Percentiles rank a stretch among this genome's conserved stretches.
These are phyloP conservation scores for Chenopodium formosanum DNA, from an alignment of 148 eudicot genomes.

Conservation along the genomic window DNA sequence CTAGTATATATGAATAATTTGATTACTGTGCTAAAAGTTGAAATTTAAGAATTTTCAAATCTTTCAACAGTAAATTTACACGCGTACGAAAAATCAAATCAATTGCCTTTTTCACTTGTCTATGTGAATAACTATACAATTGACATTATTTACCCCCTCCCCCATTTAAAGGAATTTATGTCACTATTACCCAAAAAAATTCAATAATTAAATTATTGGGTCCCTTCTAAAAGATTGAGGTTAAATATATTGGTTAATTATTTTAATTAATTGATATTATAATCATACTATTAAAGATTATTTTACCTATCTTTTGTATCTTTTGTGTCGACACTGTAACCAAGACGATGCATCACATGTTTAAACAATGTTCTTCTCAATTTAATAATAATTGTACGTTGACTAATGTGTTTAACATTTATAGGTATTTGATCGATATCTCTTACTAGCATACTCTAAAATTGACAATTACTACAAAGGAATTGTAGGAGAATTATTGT, in stretches of 20 bases:
- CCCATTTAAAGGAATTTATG: neutral
- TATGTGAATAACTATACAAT: neutral
- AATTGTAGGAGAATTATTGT: too few species aligned
- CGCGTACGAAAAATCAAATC: slow-evolving; percentile 21
- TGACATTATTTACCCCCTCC: slow-evolving; percentile 5
- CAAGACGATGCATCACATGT: too few species aligned
- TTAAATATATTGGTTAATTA: neutral
- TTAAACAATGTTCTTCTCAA: too few species aligned
- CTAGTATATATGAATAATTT: neutral
- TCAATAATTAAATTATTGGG: neutral
- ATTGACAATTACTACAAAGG: too few species aligned
- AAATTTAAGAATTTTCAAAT: neutral
- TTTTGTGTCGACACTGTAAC: too few species aligned
- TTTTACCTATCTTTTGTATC: neutral
- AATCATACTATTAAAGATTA: neutral
- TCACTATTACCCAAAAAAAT: neutral
- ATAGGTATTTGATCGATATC: too few species aligned
- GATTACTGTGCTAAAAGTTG: slow-evolving; percentile 1
- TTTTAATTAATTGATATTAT: neutral
- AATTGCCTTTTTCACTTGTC: slow-evolving; percentile 13
- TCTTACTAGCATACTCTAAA: too few species aligned
- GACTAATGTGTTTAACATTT: too few species aligned
- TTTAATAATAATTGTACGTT: too few species aligned
- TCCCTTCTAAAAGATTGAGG: neutral
- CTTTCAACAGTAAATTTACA: neutral